These are phyloP conservation scores for Ustulina deusta DNA, from an alignment of 2,329 filamentous ascomycete genomes.

Conservation along the genomic window DNA sequence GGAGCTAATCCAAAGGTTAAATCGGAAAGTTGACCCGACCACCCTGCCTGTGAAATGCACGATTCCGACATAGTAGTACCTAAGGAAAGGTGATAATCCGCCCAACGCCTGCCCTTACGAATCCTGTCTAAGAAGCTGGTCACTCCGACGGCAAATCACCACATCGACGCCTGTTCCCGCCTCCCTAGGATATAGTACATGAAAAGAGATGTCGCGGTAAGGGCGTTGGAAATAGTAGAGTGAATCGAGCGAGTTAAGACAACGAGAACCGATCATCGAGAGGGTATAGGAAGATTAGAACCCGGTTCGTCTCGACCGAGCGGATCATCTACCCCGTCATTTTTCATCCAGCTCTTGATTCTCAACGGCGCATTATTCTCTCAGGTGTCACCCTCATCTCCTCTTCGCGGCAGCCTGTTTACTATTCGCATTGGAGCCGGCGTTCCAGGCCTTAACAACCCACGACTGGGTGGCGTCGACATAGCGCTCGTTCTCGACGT, in stretches of 20 bases:
- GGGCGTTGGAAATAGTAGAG: background rate
- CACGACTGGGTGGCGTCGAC: constrained; percentile 79
- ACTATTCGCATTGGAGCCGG: constrained; percentile 49
- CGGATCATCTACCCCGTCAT: background rate
- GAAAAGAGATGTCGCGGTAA: constrained; percentile 20
- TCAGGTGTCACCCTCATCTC: constrained; percentile 7
- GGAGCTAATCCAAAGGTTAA: constrained; percentile 7
- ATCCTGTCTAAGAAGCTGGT: background rate
- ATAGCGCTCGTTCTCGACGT: constrained; percentile 76
- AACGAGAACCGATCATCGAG: background rate
- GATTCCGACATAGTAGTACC: constrained; percentile 6
- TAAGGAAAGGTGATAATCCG: constrained; percentile 1
- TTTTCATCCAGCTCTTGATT: background rate
- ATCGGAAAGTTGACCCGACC: constrained; percentile 1
- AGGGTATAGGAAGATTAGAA: background rate
- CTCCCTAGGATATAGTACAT: constrained; percentile 29
- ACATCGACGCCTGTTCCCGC: constrained; percentile 7
- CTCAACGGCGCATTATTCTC: background rate
- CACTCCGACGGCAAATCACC: background rate
- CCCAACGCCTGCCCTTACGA: constrained; percentile 6
- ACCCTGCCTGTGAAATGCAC: constrained; percentile 4
- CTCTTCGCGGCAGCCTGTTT: constrained; percentile 43
- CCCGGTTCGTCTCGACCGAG: background rate
- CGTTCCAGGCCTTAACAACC: constrained; percentile 75
- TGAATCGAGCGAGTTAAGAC: background rate